Evolutionary conservation across 2,329 filamentous ascomycete species (phyloP).

Genomic region (Alternaria brassicicola): DNA sequence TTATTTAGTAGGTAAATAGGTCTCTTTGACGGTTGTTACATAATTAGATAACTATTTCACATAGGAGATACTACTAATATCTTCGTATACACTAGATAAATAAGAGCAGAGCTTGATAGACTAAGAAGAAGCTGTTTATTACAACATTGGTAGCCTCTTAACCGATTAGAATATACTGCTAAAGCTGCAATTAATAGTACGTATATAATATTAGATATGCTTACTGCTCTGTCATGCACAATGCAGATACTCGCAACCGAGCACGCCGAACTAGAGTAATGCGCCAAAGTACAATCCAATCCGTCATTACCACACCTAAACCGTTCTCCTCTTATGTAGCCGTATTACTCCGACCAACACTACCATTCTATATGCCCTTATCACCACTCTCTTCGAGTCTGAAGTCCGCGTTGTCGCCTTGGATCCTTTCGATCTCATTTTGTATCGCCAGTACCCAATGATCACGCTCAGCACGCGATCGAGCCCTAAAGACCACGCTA

Average conservation of each 20-base stretch:
- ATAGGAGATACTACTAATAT: too few relatives aligned
- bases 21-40: too few relatives aligned
- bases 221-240: not conserved
- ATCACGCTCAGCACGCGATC: conserved; percentile 69
- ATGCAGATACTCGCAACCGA: not conserved
- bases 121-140: too few relatives aligned
- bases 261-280: not conserved
- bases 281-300: not conserved
- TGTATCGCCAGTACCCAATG: conserved; percentile 71
- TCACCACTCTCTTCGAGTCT: conserved; percentile 39
- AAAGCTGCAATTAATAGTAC: not conserved
- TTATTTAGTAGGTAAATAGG: too few relatives aligned
- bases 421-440: conserved; percentile 68
- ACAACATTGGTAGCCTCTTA: too few relatives aligned
- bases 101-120: too few relatives aligned
- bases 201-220: not conserved
- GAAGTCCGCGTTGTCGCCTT: conserved; percentile 57
- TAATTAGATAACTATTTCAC: too few relatives aligned
- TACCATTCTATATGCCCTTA: not conserved
- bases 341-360: not conserved
- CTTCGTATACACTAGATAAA: too few relatives aligned
- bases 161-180: too few relatives aligned
- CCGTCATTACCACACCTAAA: not conserved
- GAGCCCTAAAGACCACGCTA: conserved; percentile 69
- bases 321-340: not conserved